phyloP scores from a whole-genome alignment of 305 asterid genomes.

The Solanum hybrid region DNA sequence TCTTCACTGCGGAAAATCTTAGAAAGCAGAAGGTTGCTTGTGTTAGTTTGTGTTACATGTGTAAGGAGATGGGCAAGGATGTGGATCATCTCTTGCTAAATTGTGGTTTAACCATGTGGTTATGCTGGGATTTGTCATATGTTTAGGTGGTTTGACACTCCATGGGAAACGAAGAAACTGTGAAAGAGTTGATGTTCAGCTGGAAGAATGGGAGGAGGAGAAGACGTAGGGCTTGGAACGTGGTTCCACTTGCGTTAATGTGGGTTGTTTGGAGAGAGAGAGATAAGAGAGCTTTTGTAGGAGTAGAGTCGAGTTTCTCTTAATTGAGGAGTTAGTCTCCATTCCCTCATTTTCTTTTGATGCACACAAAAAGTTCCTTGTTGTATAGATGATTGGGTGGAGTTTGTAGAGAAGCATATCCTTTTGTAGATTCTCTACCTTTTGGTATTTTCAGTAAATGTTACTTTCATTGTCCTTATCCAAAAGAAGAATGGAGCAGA shows the following conservation, averaged over 20 bases:
- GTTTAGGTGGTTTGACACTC: neutral
- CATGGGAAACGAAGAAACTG: neutral
- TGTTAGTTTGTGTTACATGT: neutral
- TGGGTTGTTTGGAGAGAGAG: neutral
- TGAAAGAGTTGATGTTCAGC: neutral
- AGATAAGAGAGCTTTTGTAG: neutral
- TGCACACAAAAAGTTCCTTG: neutral
- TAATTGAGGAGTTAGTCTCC: neutral
- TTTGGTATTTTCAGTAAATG: neutral
- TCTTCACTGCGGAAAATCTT: neutral
- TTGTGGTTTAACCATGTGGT: neutral
- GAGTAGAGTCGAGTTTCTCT: neutral
- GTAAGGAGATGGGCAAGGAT: neutral
- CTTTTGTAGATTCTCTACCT: neutral
- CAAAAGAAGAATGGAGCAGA: neutral
- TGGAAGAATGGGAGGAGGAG: neutral
- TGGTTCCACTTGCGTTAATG: neutral
- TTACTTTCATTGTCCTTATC: neutral
- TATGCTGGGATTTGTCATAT: neutral
- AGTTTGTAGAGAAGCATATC: neutral
- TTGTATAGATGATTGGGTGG: neutral
- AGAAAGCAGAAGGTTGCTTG: neutral
- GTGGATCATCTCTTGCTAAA: neutral
- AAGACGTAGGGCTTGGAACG: neutral
- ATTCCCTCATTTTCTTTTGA: neutral